These are phyloP conservation scores for Oemleria cerasiformis DNA, from an alignment of 306 rosid species.

Conservation along the genomic window DNA sequence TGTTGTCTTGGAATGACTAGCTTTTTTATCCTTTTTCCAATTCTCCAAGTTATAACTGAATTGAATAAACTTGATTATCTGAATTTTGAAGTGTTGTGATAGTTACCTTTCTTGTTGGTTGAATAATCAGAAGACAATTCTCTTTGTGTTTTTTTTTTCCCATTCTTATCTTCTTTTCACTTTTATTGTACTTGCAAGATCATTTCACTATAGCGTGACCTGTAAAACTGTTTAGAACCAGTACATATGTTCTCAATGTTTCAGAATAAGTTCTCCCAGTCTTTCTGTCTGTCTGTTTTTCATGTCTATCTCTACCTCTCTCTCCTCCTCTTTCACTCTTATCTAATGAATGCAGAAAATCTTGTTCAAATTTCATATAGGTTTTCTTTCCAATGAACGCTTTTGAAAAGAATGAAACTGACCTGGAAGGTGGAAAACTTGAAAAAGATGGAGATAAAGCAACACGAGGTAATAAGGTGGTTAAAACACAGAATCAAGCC, in stretches of 20 bases:
- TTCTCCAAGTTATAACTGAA: too few relatives aligned
- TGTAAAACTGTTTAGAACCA: not conserved
- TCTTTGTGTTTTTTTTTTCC: not conserved
- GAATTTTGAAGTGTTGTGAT: not conserved
- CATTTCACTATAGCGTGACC: not conserved
- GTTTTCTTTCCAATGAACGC: slow-evolving; percentile 54
- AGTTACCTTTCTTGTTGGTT: not conserved
- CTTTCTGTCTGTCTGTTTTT: not conserved
- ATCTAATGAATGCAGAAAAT: not conserved
- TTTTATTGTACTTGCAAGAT: too few relatives aligned
- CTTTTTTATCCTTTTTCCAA: not conserved
- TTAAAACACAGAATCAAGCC: slow-evolving; percentile 69
- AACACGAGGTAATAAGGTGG: slow-evolving; percentile 38
- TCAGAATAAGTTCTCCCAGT: not conserved
- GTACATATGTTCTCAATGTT: not conserved
- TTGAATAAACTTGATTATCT: not conserved
- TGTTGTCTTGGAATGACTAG: too few relatives aligned
- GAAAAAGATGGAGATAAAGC: slow-evolving; percentile 51
- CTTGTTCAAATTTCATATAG: slow-evolving; percentile 14
- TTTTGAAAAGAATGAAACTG: slow-evolving; percentile 45
- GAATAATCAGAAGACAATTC: not conserved
- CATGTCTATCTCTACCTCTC: not conserved
- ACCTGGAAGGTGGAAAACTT: slow-evolving; percentile 67
- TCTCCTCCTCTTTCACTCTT: not conserved
- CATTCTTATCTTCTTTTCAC: not conserved